Percentiles rank a stretch among this genome's conserved stretches.
Evolutionary conservation across 371 early-diverging fungal species (phyloP).

Genomic region (Mucor circinelloides): DNA sequence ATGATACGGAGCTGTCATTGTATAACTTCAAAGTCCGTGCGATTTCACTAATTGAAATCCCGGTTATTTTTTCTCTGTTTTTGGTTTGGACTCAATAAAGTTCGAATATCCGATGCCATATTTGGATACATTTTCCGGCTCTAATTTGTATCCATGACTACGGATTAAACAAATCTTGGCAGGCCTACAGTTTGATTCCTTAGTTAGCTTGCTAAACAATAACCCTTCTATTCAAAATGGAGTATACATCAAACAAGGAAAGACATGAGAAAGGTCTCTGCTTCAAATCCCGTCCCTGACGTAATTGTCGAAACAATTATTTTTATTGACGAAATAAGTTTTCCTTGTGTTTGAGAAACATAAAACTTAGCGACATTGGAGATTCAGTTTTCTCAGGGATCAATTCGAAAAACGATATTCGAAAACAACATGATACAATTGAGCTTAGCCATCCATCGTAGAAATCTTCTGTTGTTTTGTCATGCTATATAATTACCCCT

Average conservation of each 20-base stretch:
- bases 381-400: not conserved
- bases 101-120: not conserved
- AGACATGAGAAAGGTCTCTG: not conserved
- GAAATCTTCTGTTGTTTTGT: not conserved
- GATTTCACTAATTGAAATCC: not conserved
- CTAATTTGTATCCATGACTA: not conserved
- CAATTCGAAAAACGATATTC: not conserved
- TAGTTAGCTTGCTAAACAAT: not conserved
- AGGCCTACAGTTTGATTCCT: not conserved
- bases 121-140: not conserved
- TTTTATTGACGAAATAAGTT: not conserved
- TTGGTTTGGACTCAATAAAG: not conserved
- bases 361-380: not conserved
- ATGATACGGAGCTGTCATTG: not conserved
- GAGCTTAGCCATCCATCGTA: not conserved
- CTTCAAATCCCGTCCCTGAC: not conserved
- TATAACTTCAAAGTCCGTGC: not conserved
- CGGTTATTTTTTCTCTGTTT: not conserved
- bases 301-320: not conserved
- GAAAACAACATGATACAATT: not conserved
- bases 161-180: not conserved
- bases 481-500: not conserved
- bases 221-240: not conserved
- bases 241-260: not conserved
- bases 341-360: not conserved